Evolutionary conservation across 78 protist species (phyloP).

Genomic region (Capsaspora owczarzaki): DNA sequence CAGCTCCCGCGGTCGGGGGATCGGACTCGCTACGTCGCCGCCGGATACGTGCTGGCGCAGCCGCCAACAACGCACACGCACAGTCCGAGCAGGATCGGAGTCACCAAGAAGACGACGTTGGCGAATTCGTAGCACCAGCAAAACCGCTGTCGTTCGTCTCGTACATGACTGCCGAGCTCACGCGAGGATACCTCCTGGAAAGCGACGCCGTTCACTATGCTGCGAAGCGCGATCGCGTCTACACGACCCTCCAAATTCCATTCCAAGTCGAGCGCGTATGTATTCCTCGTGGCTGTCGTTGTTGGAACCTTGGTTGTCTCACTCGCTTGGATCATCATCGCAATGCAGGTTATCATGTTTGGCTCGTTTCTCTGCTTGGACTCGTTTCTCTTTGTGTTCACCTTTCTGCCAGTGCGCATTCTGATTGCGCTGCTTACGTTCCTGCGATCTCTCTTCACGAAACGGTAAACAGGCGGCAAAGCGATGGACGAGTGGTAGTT

Average conservation of each 20-base stretch:
- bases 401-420: not conserved
- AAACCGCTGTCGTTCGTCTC: not conserved
- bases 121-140: not conserved
- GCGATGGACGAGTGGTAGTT: not conserved
- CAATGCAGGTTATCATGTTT: not conserved
- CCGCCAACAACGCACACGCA: too few species aligned
- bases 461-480: not conserved
- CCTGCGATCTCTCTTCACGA: not conserved
- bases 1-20: too few species aligned
- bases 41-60: too few species aligned
- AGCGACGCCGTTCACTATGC: not conserved
- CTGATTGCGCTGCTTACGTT: not conserved
- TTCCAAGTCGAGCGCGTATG: not conserved
- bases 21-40: too few species aligned
- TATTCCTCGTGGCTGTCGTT: not conserved
- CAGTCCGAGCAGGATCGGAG: too few species aligned
- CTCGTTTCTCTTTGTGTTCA: slow-evolving; percentile 8
- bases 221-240: not conserved
- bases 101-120: too few species aligned
- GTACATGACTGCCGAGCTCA: not conserved
- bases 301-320: not conserved
- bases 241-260: not conserved
- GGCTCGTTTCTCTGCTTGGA: not conserved
- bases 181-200: not conserved
- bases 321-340: not conserved